These are phyloP conservation scores for Globisporangium nagaii DNA, from an alignment of 352 stramenopile genomes.

Conservation along the genomic window DNA sequence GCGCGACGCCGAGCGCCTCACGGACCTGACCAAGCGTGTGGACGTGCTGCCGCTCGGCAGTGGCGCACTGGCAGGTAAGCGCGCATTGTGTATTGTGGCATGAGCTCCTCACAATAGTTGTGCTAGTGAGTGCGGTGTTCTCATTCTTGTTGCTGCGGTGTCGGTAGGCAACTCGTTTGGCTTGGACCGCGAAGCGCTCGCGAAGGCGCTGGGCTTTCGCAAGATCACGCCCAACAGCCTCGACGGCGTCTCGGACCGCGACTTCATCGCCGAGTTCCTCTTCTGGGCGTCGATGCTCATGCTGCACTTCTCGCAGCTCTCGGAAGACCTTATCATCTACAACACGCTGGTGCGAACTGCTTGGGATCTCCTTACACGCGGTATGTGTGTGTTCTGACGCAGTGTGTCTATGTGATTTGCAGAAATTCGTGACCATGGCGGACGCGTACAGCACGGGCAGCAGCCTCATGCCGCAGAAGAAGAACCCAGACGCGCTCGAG, in stretches of 20 bases:
- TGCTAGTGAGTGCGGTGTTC: not conserved
- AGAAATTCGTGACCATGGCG: slow-evolving; percentile 93
- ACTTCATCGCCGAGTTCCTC: slow-evolving; percentile 99
- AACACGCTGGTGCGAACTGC: slow-evolving; percentile 66
- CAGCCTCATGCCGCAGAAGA: slow-evolving; percentile 99
- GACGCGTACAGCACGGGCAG: slow-evolving; percentile 98
- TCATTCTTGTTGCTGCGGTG: not conserved
- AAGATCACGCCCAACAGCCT: slow-evolving; percentile 95
- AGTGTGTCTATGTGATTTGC: not conserved
- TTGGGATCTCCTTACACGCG: too few species aligned
- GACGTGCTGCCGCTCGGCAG: slow-evolving; percentile 96
- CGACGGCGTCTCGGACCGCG: slow-evolving; percentile 97
- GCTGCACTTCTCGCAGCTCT: slow-evolving; percentile 96
- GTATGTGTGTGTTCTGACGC: too few species aligned
- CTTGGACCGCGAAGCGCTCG: slow-evolving; percentile 93
- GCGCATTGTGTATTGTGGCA: too few species aligned
- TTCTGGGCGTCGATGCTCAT: slow-evolving; percentile 96
- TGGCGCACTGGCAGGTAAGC: slow-evolving; percentile 88
- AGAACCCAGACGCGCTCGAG: slow-evolving; percentile 99
- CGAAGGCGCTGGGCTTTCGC: slow-evolving; percentile 91
- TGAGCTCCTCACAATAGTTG: too few species aligned
- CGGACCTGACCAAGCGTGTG: slow-evolving; percentile 92
- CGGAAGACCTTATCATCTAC: slow-evolving; percentile 99
- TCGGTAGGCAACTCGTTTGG: slow-evolving; percentile 93
- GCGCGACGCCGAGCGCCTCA: slow-evolving; percentile 91